Evolutionary conservation across 345 rosid species (phyloP).

Genomic region (Diplotaxis tenuifolia): DNA sequence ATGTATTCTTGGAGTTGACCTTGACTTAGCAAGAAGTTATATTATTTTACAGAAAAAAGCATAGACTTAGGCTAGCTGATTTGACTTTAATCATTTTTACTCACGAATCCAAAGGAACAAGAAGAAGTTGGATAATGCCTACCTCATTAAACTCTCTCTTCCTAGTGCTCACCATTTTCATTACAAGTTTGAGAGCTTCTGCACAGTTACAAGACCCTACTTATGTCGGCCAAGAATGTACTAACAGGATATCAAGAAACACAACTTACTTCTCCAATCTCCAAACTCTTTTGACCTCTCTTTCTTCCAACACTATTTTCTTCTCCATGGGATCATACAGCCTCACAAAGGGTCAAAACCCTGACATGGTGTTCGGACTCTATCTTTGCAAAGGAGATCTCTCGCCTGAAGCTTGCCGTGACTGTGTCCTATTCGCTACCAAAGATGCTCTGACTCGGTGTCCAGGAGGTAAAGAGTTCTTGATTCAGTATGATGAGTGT

Average conservation of each 20-base stretch:
- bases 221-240: constrained; percentile 2
- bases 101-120: neutral
- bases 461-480: constrained; percentile 28
- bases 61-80: neutral
- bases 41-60: neutral
- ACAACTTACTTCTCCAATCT: constrained; percentile 37
- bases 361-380: constrained; percentile 28
- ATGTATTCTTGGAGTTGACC: constrained; percentile 2
- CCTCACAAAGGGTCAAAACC: constrained; percentile 15
- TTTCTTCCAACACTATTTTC: constrained; percentile 2
- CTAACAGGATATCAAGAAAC: constrained; percentile 14
- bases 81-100: neutral
- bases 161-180: neutral
- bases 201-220: constrained; percentile 8
- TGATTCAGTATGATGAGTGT: constrained; percentile 45
- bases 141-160: neutral
- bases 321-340: too few relatives aligned
- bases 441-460: neutral
- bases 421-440: constrained; percentile 33
- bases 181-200: constrained; percentile 28
- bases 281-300: constrained; percentile 28
- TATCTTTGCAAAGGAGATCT: constrained; percentile 42
- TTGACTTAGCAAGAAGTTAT: neutral
- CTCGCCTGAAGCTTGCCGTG: constrained; percentile 20
- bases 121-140: constrained; percentile 22